These are phyloP conservation scores for Scalesia atractyloides DNA, from an alignment of 129 eudicot species.

Conservation along the genomic window DNA sequence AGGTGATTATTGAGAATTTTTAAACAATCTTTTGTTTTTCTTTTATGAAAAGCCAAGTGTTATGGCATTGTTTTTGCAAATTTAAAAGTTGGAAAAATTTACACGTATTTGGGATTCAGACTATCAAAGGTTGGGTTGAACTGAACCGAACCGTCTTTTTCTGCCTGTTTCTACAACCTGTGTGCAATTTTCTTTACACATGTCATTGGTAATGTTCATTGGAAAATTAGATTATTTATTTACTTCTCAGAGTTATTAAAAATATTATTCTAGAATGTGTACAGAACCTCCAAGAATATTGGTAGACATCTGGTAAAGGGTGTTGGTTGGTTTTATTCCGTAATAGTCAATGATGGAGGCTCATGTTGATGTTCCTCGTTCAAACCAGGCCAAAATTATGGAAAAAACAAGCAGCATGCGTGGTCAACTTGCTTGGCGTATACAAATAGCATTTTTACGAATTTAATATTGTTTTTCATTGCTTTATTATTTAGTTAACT, in stretches of 20 bases:
- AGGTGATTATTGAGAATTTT: conserved; percentile 20
- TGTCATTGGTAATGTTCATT: neutral
- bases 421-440: conserved; percentile 13
- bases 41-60: conserved; percentile 37
- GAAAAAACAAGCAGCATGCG: conserved; percentile 3
- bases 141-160: conserved; percentile 14
- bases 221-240: neutral
- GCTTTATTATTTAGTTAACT: neutral
- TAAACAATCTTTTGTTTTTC: conserved; percentile 6
- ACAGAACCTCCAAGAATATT: neutral
- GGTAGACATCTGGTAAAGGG: neutral
- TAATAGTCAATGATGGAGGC: neutral
- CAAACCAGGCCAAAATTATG: neutral
- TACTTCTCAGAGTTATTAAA: neutral
- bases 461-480: neutral
- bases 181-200: neutral
- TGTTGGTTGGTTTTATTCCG: neutral
- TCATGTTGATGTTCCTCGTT: neutral
- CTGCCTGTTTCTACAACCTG: neutral
- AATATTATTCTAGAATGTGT: neutral
- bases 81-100: conserved; percentile 7
- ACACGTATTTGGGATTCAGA: conserved; percentile 32
- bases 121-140: conserved; percentile 36
- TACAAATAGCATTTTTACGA: neutral
- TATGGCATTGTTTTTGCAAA: conserved; percentile 32